Evolutionary conservation across 139 green algal genomes (phyloP).

Genomic region (Closterium sp.): DNA sequence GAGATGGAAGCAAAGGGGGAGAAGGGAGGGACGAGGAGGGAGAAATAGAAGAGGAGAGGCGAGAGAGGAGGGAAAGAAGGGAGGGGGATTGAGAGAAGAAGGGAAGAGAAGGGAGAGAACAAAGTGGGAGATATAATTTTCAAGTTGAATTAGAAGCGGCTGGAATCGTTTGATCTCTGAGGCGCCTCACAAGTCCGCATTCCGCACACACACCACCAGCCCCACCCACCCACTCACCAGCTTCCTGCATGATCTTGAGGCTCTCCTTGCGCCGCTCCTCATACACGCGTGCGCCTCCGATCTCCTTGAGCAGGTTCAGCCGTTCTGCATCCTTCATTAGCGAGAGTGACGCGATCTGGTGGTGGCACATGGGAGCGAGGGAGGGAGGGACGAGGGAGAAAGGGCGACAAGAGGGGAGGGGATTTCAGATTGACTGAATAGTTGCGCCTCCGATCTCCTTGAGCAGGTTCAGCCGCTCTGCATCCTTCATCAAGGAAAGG

Average conservation of each 20-base stretch:
- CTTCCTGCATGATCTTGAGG: conserved; percentile 85
- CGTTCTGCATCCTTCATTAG: conserved; percentile 88
- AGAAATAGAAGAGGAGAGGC: neutral
- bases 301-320: conserved; percentile 97
- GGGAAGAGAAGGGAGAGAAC: neutral
- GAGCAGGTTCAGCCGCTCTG: conserved; percentile 89
- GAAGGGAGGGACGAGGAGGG: neutral
- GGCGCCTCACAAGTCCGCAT: neutral
- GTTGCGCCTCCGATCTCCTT: conserved; percentile 93
- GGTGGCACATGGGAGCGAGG: no score
- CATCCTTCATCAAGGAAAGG: conserved; percentile 84
- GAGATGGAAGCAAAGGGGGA: conserved; percentile 7
- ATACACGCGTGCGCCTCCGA: conserved; percentile 91
- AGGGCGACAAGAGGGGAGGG: neutral
- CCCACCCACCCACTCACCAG: conserved; percentile 43
- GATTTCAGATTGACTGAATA: neutral
- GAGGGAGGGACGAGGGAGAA: neutral
- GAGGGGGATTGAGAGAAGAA: neutral
- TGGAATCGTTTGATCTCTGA: conserved; percentile 69
- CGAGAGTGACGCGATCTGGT: conserved; percentile 65
- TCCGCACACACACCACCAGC: neutral
- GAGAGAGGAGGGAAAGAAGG: neutral
- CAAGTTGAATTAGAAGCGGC: conserved; percentile 28
- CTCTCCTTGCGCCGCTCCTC: conserved; percentile 85
- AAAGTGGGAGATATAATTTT: neutral